These are phyloP conservation scores for Blastobotrys illinoisensis DNA, from an alignment of 1,139 yeast genomes.

Conservation along the genomic window DNA sequence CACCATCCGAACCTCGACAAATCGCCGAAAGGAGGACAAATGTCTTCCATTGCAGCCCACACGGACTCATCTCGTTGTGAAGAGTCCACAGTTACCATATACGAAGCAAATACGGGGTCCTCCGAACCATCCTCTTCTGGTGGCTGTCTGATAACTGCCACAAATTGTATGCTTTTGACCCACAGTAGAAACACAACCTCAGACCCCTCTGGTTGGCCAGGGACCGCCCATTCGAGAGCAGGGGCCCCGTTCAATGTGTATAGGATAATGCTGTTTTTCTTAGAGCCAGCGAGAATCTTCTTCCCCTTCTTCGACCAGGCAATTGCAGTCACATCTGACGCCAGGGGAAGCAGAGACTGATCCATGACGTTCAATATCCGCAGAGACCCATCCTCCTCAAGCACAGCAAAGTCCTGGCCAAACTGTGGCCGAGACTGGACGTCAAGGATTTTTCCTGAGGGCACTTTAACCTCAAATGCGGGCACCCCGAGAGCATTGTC, in stretches of 20 bases:
- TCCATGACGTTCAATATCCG: slow-evolving; percentile 14
- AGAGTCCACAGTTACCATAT: slow-evolving; percentile 6
- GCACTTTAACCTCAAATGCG: slow-evolving; percentile 1
- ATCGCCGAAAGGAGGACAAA: slow-evolving; percentile 57
- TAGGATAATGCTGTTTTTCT: slow-evolving; percentile 19
- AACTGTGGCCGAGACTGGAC: slow-evolving; percentile 19
- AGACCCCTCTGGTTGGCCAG: not conserved
- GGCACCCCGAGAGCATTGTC: slow-evolving; percentile 1
- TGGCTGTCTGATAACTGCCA: slow-evolving; percentile 1
- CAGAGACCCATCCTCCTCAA: slow-evolving; percentile 20
- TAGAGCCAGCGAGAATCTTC: slow-evolving; percentile 27
- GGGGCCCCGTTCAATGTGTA: not conserved
- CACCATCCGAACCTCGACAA: slow-evolving; percentile 45
- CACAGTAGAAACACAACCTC: not conserved
- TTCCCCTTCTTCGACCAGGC: slow-evolving; percentile 36
- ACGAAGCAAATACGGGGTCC: not conserved
- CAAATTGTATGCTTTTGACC: slow-evolving; percentile 1
- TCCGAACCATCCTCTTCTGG: slow-evolving; percentile 10
- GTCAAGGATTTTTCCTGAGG: slow-evolving; percentile 9
- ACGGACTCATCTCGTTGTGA: slow-evolving; percentile 4
- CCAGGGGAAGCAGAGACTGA: slow-evolving; percentile 6
- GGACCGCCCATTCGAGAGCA: not conserved
- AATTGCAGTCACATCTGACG: slow-evolving; percentile 23
- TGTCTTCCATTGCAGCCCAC: slow-evolving; percentile 39
- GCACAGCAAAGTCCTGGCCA: slow-evolving; percentile 22